phyloP scores from a whole-genome alignment of 257 asterid species.

The Nicotiana noctiflora region DNA sequence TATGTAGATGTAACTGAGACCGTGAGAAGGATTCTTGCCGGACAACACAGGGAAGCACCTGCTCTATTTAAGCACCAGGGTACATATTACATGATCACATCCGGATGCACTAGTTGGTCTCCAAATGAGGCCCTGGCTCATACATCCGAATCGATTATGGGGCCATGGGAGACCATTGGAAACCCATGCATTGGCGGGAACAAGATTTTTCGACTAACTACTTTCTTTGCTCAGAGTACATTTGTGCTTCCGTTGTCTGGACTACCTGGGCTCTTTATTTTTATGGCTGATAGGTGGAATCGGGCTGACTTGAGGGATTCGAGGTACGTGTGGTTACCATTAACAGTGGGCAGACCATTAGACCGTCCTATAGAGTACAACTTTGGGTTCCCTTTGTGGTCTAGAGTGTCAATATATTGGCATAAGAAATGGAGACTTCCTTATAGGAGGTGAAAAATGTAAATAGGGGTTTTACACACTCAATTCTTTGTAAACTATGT shows the following conservation, averaged over 20 bases:
- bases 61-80: conserved; percentile 76
- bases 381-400: conserved; percentile 87
- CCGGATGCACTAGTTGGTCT: conserved; percentile 97
- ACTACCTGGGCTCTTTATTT: conserved; percentile 48
- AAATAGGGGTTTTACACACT: not conserved
- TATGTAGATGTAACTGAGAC: conserved; percentile 52
- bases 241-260: conserved; percentile 74
- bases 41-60: conserved; percentile 86
- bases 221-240: conserved; percentile 84
- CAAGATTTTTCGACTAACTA: conserved; percentile 41
- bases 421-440: conserved; percentile 94
- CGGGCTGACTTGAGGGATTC: conserved; percentile 88
- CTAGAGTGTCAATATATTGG: conserved; percentile 86
- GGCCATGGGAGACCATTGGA: conserved; percentile 89
- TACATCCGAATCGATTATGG: conserved; percentile 82
- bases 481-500: not conserved
- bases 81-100: conserved; percentile 92
- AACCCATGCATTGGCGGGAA: conserved; percentile 92
- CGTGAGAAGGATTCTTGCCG: conserved; percentile 59
- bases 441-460: conserved; percentile 22
- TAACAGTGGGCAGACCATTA: conserved; percentile 64
- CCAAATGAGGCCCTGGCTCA: conserved; percentile 88
- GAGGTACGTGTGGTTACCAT: conserved; percentile 85
- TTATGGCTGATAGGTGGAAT: conserved; percentile 97
- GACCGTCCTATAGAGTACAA: conserved; percentile 65